phyloP scores from a whole-genome alignment of 2,329 filamentous ascomycete species.

The Neonectria sp. region DNA sequence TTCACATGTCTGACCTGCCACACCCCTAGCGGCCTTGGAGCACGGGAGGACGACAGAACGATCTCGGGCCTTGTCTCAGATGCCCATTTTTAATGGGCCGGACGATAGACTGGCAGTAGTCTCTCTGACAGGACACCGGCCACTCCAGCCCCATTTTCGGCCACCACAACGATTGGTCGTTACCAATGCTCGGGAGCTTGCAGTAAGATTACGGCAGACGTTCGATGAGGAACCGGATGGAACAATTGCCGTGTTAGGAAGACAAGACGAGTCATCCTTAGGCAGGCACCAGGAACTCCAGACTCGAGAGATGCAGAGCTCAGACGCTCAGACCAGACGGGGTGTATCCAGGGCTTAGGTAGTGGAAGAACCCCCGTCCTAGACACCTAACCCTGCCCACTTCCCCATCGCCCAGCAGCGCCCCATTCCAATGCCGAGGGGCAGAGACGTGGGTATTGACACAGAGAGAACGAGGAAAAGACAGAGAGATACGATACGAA shows the following conservation, averaged over 20 bases:
- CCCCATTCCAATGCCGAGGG: background rate
- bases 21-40: conserved; percentile 29
- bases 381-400: conserved; percentile 9
- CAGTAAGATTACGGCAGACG: conserved; percentile 18
- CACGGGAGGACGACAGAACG: conserved; percentile 25
- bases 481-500: background rate
- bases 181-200: background rate
- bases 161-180: conserved; percentile 13
- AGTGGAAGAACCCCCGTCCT: background rate
- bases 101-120: conserved; percentile 15
- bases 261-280: conserved; percentile 35
- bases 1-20: conserved; percentile 42
- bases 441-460: background rate
- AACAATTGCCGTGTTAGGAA: conserved; percentile 10
- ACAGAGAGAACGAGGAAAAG: background rate
- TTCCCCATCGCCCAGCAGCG: conserved; percentile 10
- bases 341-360: conserved; percentile 23
- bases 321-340: conserved; percentile 15
- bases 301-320: conserved; percentile 11
- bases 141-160: conserved; percentile 28
- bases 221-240: conserved; percentile 18
- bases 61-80: conserved; percentile 38
- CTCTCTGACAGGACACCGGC: conserved; percentile 30
- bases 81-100: background rate
- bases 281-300: conserved; percentile 34